Base-by-base conservation (phyloP, 345 rosid genomes). In the Syzygium aromaticum region DNA sequence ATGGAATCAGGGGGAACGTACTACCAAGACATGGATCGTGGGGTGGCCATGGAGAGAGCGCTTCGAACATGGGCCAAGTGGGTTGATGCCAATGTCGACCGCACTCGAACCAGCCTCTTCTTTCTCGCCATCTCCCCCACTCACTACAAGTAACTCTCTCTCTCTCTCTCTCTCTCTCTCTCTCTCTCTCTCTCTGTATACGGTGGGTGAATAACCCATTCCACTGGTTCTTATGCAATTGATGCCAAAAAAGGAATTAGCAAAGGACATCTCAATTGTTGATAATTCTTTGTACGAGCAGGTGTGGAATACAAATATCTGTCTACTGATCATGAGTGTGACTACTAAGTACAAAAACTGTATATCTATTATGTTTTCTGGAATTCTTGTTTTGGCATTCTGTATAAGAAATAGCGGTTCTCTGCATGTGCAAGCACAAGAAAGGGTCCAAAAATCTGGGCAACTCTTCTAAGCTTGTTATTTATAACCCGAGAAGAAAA, bases 111-210 rank as follows among this genome's bases (percentile, higher is more conserved):
- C 88, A 88, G 91, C 82, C 95, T 98, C 84, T 95, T 95, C 90
- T 95, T 95, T 92, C 95, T 92, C 87, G 94, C 98, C 43, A 95
- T 95, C 84, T 98, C 99, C 86, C 99, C 99, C 10, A 93, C 98
- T 33, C 99, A 97, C 85, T 95, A 95, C 96, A 87, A 95, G 99
- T 98, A 93, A 53, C 5, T 73, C 14, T 67, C 78, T 17, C 78
- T 64, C 11, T 28, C 38, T 64, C 43, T 64, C 77, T 64, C 57
- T 19, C 57, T 54, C 57, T 52, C 46, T 43, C 46, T 43, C 46
- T 43, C 46, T 43, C 46, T 43, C 46, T 43, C 46, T 43, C 67
- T 6, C 33, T 61, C 67, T 61, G 3, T n/a, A 6, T 52, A 52
- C 54, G 14, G 54, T 52, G 17, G 16, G 54, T 14, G 54, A 52